Conservation (phyloP, 306 rosid species). For the Oemleria cerasiformis region DNA sequence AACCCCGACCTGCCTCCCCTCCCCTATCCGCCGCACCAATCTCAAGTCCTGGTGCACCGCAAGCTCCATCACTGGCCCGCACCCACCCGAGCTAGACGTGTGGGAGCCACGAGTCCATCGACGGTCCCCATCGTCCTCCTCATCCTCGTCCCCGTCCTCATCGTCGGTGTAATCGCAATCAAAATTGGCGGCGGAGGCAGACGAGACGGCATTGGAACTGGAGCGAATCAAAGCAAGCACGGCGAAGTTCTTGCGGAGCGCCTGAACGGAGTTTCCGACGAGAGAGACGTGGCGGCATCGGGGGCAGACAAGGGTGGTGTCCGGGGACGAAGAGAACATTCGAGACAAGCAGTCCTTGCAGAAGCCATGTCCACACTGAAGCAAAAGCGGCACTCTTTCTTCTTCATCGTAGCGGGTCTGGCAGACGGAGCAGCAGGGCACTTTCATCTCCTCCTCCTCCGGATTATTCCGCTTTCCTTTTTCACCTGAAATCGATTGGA, state of each 20-base stretch:
- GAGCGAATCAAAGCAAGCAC: slow-evolving; percentile 78
- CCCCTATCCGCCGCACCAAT: slow-evolving; percentile 67
- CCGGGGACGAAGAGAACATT: slow-evolving; percentile 73
- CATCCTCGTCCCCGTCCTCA: slow-evolving; percentile 54
- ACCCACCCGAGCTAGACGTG: slow-evolving; percentile 67
- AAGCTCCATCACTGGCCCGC: slow-evolving; percentile 88
- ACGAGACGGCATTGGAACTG: slow-evolving; percentile 22
- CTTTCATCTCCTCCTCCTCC: slow-evolving; percentile 48
- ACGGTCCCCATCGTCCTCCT: slow-evolving; percentile 34
- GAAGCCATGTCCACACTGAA: slow-evolving; percentile 97
- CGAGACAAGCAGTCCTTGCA: slow-evolving; percentile 82
- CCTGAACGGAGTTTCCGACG: slow-evolving; percentile 86
- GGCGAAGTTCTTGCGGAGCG: slow-evolving; percentile 84
- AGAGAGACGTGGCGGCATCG: slow-evolving; percentile 84
- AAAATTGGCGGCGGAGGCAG: slow-evolving; percentile 32
- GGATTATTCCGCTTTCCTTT: not conserved
- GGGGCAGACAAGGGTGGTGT: slow-evolving; percentile 75
- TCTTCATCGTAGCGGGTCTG: slow-evolving; percentile 97
- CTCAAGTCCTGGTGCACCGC: slow-evolving; percentile 79
- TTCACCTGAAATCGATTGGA: slow-evolving; percentile 12
- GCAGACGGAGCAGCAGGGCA: slow-evolving; percentile 94
- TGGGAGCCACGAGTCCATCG: slow-evolving; percentile 57
- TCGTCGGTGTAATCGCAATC: slow-evolving; percentile 68
- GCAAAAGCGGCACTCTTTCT: slow-evolving; percentile 92
- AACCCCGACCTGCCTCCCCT: slow-evolving; percentile 67